Base-by-base conservation (phyloP, 169 alveolate species). In the Cryptosporidium viatorum region DNA sequence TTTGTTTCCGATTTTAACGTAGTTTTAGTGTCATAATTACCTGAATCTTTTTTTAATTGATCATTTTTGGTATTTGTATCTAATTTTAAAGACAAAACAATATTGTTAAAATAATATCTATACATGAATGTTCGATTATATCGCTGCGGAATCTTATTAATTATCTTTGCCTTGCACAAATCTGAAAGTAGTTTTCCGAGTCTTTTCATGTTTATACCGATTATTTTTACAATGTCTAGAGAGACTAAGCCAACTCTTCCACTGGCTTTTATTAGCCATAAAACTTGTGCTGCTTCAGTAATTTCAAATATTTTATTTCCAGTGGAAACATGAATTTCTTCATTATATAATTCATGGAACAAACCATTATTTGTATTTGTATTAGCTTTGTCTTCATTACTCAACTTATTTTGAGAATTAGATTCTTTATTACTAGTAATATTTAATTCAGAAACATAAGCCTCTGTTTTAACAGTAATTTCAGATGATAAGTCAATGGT, bases 101-200 rank as follows among this genome's bases (percentile, higher is more conserved):
- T 73, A 8, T 33, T 14, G 31, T 41, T 37, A 80, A 45, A 65
- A 39, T 80, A 80, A 50, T 80, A 80, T 62, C 89, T 80, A 41
- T 80, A 80, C 89, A 80, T 80, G 31, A 80, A 80, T 80, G 89
- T 80, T n/a, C 89, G 37, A 62, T 80, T 80, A 33, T 65, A 80
- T 21, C 89, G 39, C 16, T 80, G 89, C 14, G 89, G 89, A 26
- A 80, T 50, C 35, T 80, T 80, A 31, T 18, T 21, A 41, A 80
- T 80, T 23, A 37, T 23, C 29, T 67, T 58, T 23, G 26, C 39
- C 21, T 50, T 59, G 45, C 51, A 31, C 50, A 80, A 80, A 62
- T 80, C 89, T 37, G 89, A 26, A 1, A 80, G 29, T 43, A 80
- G 50, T 33, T 80, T 80, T 29, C 89, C 89, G n/a, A 80, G 80